Percentiles rank a stretch among this genome's conserved stretches.
Conservation (phyloP, 306 rosid genomes). For the Glycine soja region DNA sequence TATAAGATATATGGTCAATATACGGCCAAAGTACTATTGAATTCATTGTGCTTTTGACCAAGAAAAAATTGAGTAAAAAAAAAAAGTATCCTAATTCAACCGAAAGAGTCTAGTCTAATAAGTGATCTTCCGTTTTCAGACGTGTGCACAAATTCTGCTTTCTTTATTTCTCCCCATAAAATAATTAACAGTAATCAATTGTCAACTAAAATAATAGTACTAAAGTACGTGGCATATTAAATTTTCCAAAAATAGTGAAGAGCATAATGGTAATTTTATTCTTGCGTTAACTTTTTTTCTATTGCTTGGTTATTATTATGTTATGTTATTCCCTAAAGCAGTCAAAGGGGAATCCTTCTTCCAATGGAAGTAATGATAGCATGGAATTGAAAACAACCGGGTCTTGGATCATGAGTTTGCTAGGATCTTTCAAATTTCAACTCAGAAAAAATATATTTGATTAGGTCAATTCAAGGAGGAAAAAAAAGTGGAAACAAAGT, state of each 20-base stretch:
- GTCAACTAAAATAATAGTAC: conserved; percentile 21
- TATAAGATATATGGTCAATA: conserved; percentile 17
- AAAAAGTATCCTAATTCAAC: conserved; percentile 13
- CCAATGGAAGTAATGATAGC: conserved; percentile 63
- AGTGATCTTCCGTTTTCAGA: conserved; percentile 24
- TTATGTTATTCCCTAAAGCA: conserved; percentile 53
- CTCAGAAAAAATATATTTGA: conserved; percentile 46
- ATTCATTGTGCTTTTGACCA: neutral
- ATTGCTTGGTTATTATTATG: conserved; percentile 46
- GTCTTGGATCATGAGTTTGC: conserved; percentile 47
- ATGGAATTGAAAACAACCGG: conserved; percentile 52
- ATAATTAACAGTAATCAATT: conserved; percentile 17
- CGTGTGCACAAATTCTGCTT: conserved; percentile 15
- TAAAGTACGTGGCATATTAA: conserved; percentile 2
- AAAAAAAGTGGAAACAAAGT: conserved; percentile 35
- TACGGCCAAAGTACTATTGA: neutral
- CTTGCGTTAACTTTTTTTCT: conserved; percentile 2
- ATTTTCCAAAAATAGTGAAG: conserved; percentile 17
- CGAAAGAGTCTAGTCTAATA: conserved; percentile 37
- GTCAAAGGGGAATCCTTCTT: conserved; percentile 70
- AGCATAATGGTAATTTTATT: conserved; percentile 26
- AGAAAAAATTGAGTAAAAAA: neutral
- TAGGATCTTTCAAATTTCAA: conserved; percentile 51
- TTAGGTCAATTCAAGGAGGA: conserved; percentile 45
- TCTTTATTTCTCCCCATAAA: conserved; percentile 13